phyloP scores from a whole-genome alignment of 2,329 filamentous ascomycete species.

The Penicillium sp. region DNA sequence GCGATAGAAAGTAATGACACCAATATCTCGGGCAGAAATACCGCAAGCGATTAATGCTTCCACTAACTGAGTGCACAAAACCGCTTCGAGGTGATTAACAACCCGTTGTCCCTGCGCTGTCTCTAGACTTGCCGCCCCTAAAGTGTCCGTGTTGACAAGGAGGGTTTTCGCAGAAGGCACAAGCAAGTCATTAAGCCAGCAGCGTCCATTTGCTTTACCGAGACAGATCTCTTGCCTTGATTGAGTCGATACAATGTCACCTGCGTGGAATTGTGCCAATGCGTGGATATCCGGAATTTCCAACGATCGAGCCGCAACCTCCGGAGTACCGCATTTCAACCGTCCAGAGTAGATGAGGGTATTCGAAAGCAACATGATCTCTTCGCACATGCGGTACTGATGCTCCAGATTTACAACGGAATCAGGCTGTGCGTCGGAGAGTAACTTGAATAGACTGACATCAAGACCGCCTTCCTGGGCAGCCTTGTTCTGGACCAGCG shows the following conservation, averaged over 20 bases:
- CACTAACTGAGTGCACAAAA: constrained; percentile 72
- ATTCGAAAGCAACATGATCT: constrained; percentile 92
- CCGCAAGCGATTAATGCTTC: constrained; percentile 70
- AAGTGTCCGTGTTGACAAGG: constrained; percentile 81
- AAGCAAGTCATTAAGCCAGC: constrained; percentile 72
- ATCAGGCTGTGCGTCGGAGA: constrained; percentile 80
- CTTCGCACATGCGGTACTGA: constrained; percentile 97
- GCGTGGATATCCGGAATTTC: constrained; percentile 60
- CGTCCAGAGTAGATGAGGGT: constrained; percentile 86
- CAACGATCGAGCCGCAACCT: constrained; percentile 65
- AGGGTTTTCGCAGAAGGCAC: constrained; percentile 67
- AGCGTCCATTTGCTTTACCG: constrained; percentile 46
- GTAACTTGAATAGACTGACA: constrained; percentile 84
- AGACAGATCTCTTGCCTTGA: constrained; percentile 48
- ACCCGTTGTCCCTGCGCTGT: constrained; percentile 68
- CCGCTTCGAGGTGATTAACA: constrained; percentile 78
- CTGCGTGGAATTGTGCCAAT: constrained; percentile 53
- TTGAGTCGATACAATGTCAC: constrained; percentile 16
- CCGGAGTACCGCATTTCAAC: constrained; percentile 78
- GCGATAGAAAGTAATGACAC: constrained; percentile 95
- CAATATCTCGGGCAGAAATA: constrained; percentile 69
- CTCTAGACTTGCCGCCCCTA: constrained; percentile 62
- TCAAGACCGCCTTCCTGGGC: constrained; percentile 82
- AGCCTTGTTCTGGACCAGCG: constrained; percentile 86
- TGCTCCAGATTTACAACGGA: constrained; percentile 90